phyloP scores from a whole-genome alignment of 2,329 filamentous ascomycete species.

The Fusarium newnesense region DNA sequence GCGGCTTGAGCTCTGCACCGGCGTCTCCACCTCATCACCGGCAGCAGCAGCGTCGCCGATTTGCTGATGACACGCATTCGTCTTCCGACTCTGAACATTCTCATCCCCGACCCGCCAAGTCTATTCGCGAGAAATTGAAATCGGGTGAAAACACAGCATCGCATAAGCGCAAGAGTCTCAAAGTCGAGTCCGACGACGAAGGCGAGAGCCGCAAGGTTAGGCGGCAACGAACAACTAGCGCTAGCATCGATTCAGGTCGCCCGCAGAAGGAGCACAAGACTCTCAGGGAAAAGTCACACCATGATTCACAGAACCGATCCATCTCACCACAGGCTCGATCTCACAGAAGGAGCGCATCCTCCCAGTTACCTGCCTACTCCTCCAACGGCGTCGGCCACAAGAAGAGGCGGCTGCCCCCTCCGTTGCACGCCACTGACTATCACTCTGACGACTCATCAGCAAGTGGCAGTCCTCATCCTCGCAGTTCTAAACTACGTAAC shows the following conservation, averaged over 20 bases:
- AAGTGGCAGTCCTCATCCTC: conserved; percentile 68
- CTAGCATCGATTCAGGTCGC: conserved; percentile 50
- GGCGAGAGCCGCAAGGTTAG: conserved; percentile 64
- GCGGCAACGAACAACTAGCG: conserved; percentile 62
- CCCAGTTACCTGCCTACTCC: conserved; percentile 66
- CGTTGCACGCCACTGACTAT: conserved; percentile 71
- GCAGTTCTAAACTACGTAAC: conserved; percentile 66
- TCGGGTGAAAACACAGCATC: conserved; percentile 58
- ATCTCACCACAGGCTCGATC: conserved; percentile 67
- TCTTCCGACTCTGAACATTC: conserved; percentile 67
- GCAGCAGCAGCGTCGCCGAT: conserved; percentile 48
- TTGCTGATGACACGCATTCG: conserved; percentile 52
- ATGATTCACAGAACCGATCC: conserved; percentile 57
- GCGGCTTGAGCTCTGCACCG: conserved; percentile 68
- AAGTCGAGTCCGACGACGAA: conserved; percentile 68
- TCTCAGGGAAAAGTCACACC: conserved; percentile 45
- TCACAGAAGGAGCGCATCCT: conserved; percentile 73
- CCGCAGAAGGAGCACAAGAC: conserved; percentile 49
- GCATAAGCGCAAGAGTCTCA: conserved; percentile 64
- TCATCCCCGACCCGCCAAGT: conserved; percentile 56
- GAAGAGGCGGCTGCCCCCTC: conserved; percentile 70
- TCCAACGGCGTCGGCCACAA: conserved; percentile 67
- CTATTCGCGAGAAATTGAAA: conserved; percentile 60
- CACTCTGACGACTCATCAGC: conserved; percentile 74
- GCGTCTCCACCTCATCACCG: conserved; percentile 60